phyloP scores from a whole-genome alignment of 805 yeast species.

The Saccharomycopsis selenospora region DNA sequence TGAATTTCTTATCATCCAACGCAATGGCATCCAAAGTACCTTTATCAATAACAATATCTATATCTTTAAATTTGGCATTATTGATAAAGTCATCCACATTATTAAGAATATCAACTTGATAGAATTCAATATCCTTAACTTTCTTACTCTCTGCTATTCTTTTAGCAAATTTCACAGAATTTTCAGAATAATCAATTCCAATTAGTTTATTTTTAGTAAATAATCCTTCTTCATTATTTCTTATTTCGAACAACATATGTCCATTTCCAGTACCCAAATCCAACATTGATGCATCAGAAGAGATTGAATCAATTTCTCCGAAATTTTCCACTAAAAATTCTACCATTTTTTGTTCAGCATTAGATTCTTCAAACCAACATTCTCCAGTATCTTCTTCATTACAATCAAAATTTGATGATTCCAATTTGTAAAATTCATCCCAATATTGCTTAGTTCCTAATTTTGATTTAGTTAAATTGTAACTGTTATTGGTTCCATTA shows the following conservation, averaged over 20 bases:
- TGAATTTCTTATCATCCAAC: conserved; percentile 52
- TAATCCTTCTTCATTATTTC: conserved; percentile 51
- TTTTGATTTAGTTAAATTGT: conserved; percentile 62
- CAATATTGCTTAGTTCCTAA: conserved; percentile 87
- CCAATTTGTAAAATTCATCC: conserved; percentile 79
- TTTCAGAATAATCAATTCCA: conserved; percentile 84
- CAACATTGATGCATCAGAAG: conserved; percentile 37
- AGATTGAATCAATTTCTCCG: conserved; percentile 28
- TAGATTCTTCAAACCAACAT: conserved; percentile 94
- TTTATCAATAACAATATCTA: conserved; percentile 80
- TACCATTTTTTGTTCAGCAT: conserved; percentile 82
- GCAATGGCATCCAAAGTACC: conserved; percentile 98
- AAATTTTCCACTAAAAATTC: conserved; percentile 54
- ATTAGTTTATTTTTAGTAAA: conserved; percentile 29
- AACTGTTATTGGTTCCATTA: not conserved
- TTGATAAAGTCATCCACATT: conserved; percentile 29
- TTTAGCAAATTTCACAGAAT: conserved; percentile 70
- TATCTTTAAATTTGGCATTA: conserved; percentile 31
- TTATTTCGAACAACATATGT: conserved; percentile 65
- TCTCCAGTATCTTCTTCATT: conserved; percentile 89
- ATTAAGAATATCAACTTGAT: conserved; percentile 60
- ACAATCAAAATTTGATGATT: conserved; percentile 59
- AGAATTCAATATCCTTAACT: conserved; percentile 40
- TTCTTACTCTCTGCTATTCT: conserved; percentile 42
- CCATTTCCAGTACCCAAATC: conserved; percentile 98